Evolutionary conservation across 1,284 basidiomycete species (phyloP).

Genomic region (Athelia psychrophila): DNA sequence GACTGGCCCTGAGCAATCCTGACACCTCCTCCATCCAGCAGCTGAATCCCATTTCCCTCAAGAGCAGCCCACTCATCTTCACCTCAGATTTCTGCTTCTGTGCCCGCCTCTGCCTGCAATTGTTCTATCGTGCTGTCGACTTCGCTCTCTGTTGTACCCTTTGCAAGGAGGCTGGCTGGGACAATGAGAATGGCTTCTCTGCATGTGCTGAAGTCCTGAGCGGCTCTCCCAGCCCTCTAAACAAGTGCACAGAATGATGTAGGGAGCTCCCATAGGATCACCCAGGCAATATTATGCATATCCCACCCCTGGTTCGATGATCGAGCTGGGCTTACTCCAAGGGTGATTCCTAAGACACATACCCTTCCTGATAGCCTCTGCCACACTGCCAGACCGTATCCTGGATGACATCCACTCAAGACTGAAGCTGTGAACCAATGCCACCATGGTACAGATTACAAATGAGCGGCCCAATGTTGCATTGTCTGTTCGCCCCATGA

Average conservation of each 20-base stretch:
- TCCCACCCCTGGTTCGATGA: slow-evolving; percentile 6
- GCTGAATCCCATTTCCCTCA: too few species aligned
- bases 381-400: slow-evolving; percentile 3
- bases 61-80: background rate
- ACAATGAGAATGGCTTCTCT: slow-evolving; percentile 2
- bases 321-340: background rate
- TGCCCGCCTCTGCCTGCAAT: background rate
- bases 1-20: background rate
- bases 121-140: background rate
- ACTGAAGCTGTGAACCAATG: background rate
- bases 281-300: slow-evolving; percentile 4
- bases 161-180: background rate
- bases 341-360: background rate
- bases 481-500: slow-evolving; percentile 2
- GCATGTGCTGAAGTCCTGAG: slow-evolving; percentile 1
- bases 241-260: slow-evolving; percentile 4
- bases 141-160: background rate
- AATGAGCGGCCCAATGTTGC: slow-evolving; percentile 7
- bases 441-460: background rate
- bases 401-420: background rate
- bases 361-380: slow-evolving; percentile 4
- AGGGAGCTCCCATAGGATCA: slow-evolving; percentile 4
- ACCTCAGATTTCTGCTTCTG: background rate
- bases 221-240: slow-evolving; percentile 2
- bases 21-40: too few species aligned